Conservation (phyloP, 495 filamentous ascomycete genomes). For the Tirmania nivea region DNA sequence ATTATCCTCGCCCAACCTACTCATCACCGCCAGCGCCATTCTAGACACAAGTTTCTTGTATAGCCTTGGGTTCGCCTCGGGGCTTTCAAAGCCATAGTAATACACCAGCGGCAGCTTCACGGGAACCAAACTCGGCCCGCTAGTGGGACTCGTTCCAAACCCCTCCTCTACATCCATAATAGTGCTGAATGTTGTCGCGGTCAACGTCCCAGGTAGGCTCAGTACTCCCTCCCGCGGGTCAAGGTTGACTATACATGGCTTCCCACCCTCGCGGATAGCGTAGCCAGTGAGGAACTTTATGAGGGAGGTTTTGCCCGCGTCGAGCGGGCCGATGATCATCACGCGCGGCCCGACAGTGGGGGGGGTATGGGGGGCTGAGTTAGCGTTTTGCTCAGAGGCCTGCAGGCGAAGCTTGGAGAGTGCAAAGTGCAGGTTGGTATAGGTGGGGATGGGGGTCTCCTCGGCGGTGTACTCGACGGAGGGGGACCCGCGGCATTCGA, state of each 20-base stretch:
- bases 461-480: slow-evolving; percentile 55
- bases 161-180: slow-evolving; percentile 80
- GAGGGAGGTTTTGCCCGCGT: slow-evolving; percentile 68
- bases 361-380: background rate
- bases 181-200: slow-evolving; percentile 58
- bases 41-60: slow-evolving; percentile 55
- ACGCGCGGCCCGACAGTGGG: slow-evolving; percentile 46
- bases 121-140: slow-evolving; percentile 64
- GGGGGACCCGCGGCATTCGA: slow-evolving; percentile 46
- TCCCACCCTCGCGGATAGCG: slow-evolving; percentile 50
- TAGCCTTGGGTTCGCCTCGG: slow-evolving; percentile 49
- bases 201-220: slow-evolving; percentile 63
- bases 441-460: slow-evolving; percentile 63
- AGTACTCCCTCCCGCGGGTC: slow-evolving; percentile 75
- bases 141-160: slow-evolving; percentile 78
- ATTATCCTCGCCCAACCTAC: slow-evolving; percentile 57
- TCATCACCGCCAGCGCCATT: slow-evolving; percentile 57
- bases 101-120: slow-evolving; percentile 89
- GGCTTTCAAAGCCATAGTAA: slow-evolving; percentile 53
- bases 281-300: slow-evolving; percentile 63
- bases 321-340: slow-evolving; percentile 59
- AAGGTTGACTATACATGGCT: slow-evolving; percentile 67
- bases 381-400: slow-evolving; percentile 17
- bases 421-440: slow-evolving; percentile 72
- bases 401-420: slow-evolving; percentile 44